phyloP scores from a whole-genome alignment of 371 early-diverging fungal species.

The Quaeritorhiza haematococci region DNA sequence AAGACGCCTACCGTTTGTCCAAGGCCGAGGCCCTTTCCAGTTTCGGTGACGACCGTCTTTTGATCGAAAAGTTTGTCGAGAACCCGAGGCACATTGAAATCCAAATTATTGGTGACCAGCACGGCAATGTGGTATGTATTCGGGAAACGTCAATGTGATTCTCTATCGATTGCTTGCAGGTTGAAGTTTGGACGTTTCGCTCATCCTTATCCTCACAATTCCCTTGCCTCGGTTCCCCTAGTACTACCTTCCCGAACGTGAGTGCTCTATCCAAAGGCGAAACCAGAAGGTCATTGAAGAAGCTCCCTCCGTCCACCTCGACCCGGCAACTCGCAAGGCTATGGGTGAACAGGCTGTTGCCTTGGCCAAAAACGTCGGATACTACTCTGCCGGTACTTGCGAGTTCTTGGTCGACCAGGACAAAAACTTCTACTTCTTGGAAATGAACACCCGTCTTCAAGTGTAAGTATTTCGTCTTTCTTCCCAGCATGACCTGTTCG shows the following conservation, averaged over 20 bases:
- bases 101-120: constrained; percentile 95
- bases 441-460: constrained; percentile 97
- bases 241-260: constrained; percentile 88
- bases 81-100: constrained; percentile 97
- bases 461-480: constrained; percentile 46
- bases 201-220: too few species aligned
- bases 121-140: constrained; percentile 92
- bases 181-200: too few species aligned
- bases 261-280: constrained; percentile 98
- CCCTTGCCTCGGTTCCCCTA: too few species aligned
- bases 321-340: constrained; percentile 70
- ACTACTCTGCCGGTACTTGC: constrained; percentile 90
- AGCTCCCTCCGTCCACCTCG: constrained; percentile 86
- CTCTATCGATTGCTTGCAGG: too few species aligned
- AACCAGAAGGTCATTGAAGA: constrained; percentile 72
- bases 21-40: constrained; percentile 77
- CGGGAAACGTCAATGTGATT: constrained; percentile 60
- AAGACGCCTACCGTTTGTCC: constrained; percentile 76
- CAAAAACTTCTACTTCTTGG: constrained; percentile 93
- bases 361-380: constrained; percentile 88
- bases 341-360: constrained; percentile 96
- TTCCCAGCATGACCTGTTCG: neutral
- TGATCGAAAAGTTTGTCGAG: constrained; percentile 91
- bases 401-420: constrained; percentile 93
- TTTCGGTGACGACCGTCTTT: constrained; percentile 84